Conservation (phyloP, 2,329 filamentous ascomycete genomes). For the Neobulgaria alba region DNA sequence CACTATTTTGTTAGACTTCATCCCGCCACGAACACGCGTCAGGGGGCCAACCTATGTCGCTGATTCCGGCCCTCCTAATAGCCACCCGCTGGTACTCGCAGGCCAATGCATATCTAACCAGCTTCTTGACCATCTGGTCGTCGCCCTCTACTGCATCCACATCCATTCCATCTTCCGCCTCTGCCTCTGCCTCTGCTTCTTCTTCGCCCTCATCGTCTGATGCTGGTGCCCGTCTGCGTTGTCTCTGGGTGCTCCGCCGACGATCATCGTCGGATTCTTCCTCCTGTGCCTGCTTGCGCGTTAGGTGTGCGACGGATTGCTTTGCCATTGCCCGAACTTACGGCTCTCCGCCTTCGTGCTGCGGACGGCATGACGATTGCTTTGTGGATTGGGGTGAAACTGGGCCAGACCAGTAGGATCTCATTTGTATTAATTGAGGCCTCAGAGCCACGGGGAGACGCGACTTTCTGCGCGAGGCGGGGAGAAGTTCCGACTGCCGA, state of each 20-base stretch:
- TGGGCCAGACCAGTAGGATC: no score
- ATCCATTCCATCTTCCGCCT: constrained; percentile 17
- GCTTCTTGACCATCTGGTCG: constrained; percentile 51
- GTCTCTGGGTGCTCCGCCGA: constrained; percentile 18
- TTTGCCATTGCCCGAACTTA: no score
- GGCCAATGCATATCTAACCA: constrained; percentile 60
- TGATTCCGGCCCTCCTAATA: constrained; percentile 54
- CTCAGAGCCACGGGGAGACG: background rate
- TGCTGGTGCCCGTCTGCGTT: constrained; percentile 9
- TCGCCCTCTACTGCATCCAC: constrained; percentile 19
- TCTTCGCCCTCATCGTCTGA: constrained; percentile 25
- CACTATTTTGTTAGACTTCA: no score
- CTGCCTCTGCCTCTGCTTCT: constrained; percentile 14
- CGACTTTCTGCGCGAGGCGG: background rate
- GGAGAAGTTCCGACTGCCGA: background rate
- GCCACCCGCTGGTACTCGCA: constrained; percentile 55
- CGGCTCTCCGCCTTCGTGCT: no score
- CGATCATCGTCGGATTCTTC: constrained; percentile 22
- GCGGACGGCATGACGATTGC: no score
- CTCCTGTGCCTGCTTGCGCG: constrained; percentile 22
- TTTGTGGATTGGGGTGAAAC: no score
- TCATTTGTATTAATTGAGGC: no score
- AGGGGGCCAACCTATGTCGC: constrained; percentile 50
- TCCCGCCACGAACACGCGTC: no score
- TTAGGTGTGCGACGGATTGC: no score